phyloP scores from a whole-genome alignment of 768 basidiomycete genomes.

The Grammothele lineata region DNA sequence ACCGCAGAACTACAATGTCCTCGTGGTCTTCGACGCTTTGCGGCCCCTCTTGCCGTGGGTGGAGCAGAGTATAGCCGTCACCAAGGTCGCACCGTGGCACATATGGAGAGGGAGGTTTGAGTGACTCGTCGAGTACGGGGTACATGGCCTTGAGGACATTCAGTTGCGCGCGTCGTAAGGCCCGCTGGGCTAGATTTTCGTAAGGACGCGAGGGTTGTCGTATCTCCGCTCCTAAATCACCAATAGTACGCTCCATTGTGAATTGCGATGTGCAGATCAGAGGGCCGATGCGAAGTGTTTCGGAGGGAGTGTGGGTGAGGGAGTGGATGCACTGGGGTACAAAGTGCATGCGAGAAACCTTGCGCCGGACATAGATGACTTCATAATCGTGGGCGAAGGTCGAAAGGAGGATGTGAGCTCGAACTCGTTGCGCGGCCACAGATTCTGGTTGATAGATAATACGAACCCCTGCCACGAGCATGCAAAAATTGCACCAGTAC shows the following conservation, averaged over 20 bases:
- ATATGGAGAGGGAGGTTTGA: neutral
- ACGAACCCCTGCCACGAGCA: constrained; percentile 22
- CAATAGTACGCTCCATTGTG: constrained; percentile 25
- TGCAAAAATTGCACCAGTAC: constrained; percentile 28
- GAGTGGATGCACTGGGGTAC: constrained; percentile 29
- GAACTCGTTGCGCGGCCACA: neutral
- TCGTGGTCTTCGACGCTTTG: no score
- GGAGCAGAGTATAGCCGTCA: neutral
- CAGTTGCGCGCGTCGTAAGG: constrained; percentile 14
- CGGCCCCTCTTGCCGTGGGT: no score
- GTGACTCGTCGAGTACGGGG: neutral
- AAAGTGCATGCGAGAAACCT: constrained; percentile 29
- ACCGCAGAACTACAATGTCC: neutral
- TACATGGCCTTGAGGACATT: constrained; percentile 21
- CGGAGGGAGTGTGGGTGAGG: constrained; percentile 26
- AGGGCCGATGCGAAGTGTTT: constrained; percentile 21
- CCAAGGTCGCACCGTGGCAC: neutral
- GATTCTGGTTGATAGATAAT: constrained; percentile 19
- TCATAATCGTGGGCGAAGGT: constrained; percentile 33
- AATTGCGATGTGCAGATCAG: constrained; percentile 13
- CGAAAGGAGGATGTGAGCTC: constrained; percentile 17
- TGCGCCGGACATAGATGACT: constrained; percentile 29
- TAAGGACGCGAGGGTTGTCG: constrained; percentile 23
- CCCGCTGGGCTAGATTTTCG: constrained; percentile 23
- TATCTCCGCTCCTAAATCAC: constrained; percentile 24